phyloP scores from a whole-genome alignment of 1,284 basidiomycete genomes.

The Inonotus hispidus region DNA sequence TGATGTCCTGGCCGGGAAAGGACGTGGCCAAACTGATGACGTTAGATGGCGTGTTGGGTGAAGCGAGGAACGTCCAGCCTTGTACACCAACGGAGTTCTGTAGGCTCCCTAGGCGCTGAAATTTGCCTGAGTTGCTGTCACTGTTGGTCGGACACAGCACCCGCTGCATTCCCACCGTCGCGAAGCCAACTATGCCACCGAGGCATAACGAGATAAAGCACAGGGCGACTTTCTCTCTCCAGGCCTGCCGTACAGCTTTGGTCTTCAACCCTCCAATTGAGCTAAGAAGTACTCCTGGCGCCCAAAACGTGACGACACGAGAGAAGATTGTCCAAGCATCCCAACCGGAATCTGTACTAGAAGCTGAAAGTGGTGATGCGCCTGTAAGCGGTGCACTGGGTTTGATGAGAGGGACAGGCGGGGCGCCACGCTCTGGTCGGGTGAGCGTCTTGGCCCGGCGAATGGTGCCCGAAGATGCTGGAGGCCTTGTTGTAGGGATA shows the following conservation, averaged over 20 bases:
- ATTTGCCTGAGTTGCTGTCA: constrained; percentile 53
- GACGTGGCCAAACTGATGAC: constrained; percentile 50
- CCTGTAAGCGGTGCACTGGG: constrained; percentile 46
- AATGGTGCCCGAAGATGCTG: constrained; percentile 50
- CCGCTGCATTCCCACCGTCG: constrained; percentile 91
- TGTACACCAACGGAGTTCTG: constrained; percentile 69
- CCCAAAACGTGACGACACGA: constrained; percentile 85
- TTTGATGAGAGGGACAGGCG: constrained; percentile 91
- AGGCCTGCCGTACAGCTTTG: constrained; percentile 78
- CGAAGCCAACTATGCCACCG: constrained; percentile 82
- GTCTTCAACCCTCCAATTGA: constrained; percentile 80
- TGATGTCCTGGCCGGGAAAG: constrained; percentile 83
- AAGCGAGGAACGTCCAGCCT: constrained; percentile 77
- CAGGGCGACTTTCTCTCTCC: constrained; percentile 96
- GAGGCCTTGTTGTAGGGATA: constrained; percentile 57
- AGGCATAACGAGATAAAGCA: constrained; percentile 81
- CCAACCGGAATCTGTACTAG: constrained; percentile 37
- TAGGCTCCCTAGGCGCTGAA: constrained; percentile 59
- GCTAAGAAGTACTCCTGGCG: constrained; percentile 72
- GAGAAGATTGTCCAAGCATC: constrained; percentile 83
- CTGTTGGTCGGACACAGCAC: constrained; percentile 80
- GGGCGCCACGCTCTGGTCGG: constrained; percentile 90
- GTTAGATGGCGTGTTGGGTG: constrained; percentile 46
- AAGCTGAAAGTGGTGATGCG: constrained; percentile 27
- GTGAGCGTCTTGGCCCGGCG: constrained; percentile 93